These are phyloP conservation scores for Xanthoparmelia taractica DNA, from an alignment of 495 filamentous ascomycete genomes.

Conservation along the genomic window DNA sequence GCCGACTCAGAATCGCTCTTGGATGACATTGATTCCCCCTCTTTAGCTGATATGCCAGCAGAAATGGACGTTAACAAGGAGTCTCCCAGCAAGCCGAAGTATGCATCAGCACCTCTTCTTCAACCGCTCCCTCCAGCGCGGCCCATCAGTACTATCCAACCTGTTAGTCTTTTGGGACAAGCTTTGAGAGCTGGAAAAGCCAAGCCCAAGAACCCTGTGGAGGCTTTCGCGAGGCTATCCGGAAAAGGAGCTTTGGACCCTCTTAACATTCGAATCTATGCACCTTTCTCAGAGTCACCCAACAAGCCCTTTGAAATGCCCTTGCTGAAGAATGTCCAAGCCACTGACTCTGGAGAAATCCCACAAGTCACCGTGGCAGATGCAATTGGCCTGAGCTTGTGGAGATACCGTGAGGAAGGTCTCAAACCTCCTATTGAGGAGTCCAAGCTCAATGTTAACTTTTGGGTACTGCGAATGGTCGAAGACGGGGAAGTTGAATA, in stretches of 20 bases:
- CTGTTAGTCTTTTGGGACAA: constrained; percentile 63
- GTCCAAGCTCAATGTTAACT: constrained; percentile 74
- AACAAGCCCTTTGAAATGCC: constrained; percentile 69
- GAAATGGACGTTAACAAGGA: constrained; percentile 31
- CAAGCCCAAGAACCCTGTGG: constrained; percentile 74
- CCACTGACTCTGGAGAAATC: constrained; percentile 51
- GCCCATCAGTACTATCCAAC: constrained; percentile 76
- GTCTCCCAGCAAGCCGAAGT: constrained; percentile 54
- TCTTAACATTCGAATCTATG: constrained; percentile 77
- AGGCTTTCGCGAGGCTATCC: constrained; percentile 75
- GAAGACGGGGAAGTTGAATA: constrained; percentile 94
- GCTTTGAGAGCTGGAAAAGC: constrained; percentile 70
- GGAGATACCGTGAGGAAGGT: constrained; percentile 77
- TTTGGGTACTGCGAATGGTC: constrained; percentile 89
- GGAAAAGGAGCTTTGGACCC: constrained; percentile 79
- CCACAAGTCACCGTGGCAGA: constrained; percentile 76
- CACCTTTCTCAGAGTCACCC: constrained; percentile 68
- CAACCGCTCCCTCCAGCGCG: constrained; percentile 84
- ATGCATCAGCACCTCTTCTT: constrained; percentile 50
- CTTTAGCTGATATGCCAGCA: constrained; percentile 21
- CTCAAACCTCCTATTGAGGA: constrained; percentile 60
- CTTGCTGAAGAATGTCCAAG: constrained; percentile 65
- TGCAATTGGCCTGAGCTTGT: constrained; percentile 81
- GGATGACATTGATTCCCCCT: constrained; percentile 37
- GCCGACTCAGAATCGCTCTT: constrained; percentile 55